phyloP scores from a whole-genome alignment of 371 early-diverging fungal genomes.

The Mortierella sp. region DNA sequence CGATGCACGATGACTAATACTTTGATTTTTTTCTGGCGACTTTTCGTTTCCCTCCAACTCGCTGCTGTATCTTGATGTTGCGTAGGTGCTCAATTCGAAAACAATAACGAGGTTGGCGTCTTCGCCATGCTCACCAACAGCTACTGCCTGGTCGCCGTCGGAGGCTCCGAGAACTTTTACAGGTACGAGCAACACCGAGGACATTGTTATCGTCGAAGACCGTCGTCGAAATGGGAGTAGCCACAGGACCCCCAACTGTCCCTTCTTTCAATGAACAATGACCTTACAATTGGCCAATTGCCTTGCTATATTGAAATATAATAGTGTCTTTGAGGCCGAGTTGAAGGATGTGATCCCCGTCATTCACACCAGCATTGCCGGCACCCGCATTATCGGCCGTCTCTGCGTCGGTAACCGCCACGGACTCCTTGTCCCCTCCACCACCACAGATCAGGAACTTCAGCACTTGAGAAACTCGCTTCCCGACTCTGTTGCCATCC shows the following conservation, averaged over 20 bases:
- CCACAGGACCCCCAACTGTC: neutral
- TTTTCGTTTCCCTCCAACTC: neutral
- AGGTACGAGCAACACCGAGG: conserved; percentile 65
- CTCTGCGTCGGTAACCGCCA: conserved; percentile 97
- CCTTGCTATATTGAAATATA: neutral
- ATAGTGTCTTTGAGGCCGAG: conserved; percentile 96
- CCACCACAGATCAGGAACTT: conserved; percentile 99
- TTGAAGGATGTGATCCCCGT: conserved; percentile 98
- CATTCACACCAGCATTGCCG: conserved; percentile 98
- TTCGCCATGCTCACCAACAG: conserved; percentile 99
- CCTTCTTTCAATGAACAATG: neutral
- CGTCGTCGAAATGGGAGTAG: neutral
- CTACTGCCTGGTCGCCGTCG: conserved; percentile 98
- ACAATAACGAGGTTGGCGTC: conserved; percentile 99
- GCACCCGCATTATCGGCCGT: conserved; percentile 98
- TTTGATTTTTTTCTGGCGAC: neutral
- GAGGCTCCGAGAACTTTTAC: conserved; percentile 99
- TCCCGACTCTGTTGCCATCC: conserved; percentile 96
- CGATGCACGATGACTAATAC: neutral
- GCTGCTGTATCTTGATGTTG: neutral
- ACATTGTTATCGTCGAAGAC: conserved; percentile 16
- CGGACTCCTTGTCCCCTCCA: conserved; percentile 97
- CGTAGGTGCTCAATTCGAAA: conserved; percentile 97
- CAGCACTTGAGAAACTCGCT: conserved; percentile 98
- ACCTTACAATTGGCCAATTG: neutral